phyloP scores from a whole-genome alignment of 805 yeast species.

The Sugiyamaella lignohabitans region DNA sequence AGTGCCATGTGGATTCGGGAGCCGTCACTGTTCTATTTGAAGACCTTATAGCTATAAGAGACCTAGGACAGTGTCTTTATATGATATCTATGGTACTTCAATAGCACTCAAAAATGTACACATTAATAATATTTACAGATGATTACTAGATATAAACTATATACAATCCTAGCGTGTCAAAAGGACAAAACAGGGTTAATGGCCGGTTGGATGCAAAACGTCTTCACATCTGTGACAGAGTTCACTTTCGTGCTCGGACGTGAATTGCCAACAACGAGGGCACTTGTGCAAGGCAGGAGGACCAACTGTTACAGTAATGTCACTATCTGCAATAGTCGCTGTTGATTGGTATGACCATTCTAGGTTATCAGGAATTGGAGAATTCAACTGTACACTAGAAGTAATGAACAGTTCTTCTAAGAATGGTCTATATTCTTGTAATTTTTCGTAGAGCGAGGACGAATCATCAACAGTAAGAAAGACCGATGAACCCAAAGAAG shows the following conservation, averaged over 20 bases:
- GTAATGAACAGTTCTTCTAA: constrained; percentile 56
- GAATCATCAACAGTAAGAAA: constrained; percentile 27
- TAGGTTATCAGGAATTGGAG: constrained; percentile 13
- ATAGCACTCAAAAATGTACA: no score
- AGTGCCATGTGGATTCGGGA: no score
- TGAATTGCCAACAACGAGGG: constrained; percentile 91
- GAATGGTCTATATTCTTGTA: constrained; percentile 35
- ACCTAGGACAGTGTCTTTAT: no score
- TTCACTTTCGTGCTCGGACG: constrained; percentile 42
- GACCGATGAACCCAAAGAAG: constrained; percentile 55
- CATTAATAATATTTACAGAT: no score
- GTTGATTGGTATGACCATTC: constrained; percentile 29
- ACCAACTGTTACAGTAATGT: constrained; percentile 35
- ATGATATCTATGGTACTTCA: no score
- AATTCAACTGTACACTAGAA: constrained; percentile 46
- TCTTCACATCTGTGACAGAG: constrained; percentile 60
- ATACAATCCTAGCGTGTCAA: no score
- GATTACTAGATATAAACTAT: no score
- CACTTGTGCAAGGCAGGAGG: constrained; percentile 56
- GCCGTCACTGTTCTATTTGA: no score
- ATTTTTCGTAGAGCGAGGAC: constrained; percentile 16
- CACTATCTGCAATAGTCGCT: constrained; percentile 30
- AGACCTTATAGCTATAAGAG: no score
- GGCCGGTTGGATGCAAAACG: neutral
- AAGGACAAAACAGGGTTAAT: no score